These are phyloP conservation scores for Tricholoma sp. DNA, from an alignment of 768 basidiomycete species.

Conservation along the genomic window DNA sequence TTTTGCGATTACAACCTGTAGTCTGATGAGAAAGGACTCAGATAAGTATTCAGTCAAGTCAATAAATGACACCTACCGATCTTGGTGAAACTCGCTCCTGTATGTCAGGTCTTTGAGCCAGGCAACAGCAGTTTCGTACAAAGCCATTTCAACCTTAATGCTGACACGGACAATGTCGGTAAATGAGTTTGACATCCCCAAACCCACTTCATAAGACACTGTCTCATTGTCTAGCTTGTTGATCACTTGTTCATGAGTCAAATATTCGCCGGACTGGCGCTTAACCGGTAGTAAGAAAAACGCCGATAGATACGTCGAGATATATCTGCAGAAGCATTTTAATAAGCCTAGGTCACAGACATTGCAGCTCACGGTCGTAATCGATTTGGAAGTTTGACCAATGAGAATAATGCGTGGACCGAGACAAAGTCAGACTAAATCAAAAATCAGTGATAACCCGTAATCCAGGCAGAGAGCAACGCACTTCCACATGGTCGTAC, in stretches of 20 bases:
- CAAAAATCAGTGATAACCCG: slow-evolving; percentile 4
- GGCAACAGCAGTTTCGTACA: slow-evolving; percentile 75
- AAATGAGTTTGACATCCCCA: slow-evolving; percentile 65
- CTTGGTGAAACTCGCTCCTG: slow-evolving; percentile 69
- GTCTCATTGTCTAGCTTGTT: slow-evolving; percentile 89
- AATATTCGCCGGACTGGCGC: slow-evolving; percentile 57
- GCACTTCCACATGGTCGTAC: slow-evolving; percentile 88
- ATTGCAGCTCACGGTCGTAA: slow-evolving; percentile 63
- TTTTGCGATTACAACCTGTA: slow-evolving; percentile 83
- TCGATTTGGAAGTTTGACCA: slow-evolving; percentile 63
- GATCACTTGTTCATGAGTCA: slow-evolving; percentile 87
- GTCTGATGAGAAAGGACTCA: slow-evolving; percentile 33
- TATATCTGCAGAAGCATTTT: slow-evolving; percentile 44
- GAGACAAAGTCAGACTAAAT: slow-evolving; percentile 90
- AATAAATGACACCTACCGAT: slow-evolving; percentile 45
- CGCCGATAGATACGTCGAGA: slow-evolving; percentile 71
- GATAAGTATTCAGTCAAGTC: not conserved
- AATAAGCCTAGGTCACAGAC: not conserved
- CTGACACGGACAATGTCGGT: slow-evolving; percentile 68
- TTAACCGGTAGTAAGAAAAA: slow-evolving; percentile 89
- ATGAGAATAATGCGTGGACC: slow-evolving; percentile 73
- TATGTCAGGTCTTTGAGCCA: slow-evolving; percentile 86
- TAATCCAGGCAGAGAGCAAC: slow-evolving; percentile 7
- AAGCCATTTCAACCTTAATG: slow-evolving; percentile 78
- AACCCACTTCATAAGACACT: slow-evolving; percentile 72